Conservation (phyloP, 1,284 basidiomycete genomes). For the Hymenochaete sp. region DNA sequence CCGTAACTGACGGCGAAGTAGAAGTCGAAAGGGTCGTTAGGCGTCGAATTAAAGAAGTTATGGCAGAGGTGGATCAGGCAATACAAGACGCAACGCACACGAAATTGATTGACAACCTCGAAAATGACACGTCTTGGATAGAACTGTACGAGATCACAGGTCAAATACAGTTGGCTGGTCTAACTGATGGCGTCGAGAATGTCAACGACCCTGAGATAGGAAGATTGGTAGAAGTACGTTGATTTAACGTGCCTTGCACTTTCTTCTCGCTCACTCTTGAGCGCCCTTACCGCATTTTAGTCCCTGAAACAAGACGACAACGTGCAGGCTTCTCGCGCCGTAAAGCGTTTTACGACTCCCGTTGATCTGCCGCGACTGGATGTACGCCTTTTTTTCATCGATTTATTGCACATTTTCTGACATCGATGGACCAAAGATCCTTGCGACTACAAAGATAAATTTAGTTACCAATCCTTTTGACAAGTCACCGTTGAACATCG, state of each 20-base stretch:
- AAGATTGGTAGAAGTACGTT: too few relatives aligned
- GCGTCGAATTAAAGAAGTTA: slow-evolving; percentile 35
- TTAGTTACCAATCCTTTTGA: slow-evolving; percentile 34
- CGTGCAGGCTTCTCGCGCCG: slow-evolving; percentile 22
- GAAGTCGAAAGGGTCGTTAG: slow-evolving; percentile 58
- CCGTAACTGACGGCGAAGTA: slow-evolving; percentile 22
- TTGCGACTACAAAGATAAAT: slow-evolving; percentile 56
- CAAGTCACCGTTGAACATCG: slow-evolving; percentile 18
- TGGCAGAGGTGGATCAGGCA: slow-evolving; percentile 26
- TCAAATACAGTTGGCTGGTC: slow-evolving; percentile 48
- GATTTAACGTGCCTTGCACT: too few relatives aligned
- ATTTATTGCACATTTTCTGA: not conserved
- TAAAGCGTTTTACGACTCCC: slow-evolving; percentile 58
- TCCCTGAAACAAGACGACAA: not conserved
- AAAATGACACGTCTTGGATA: slow-evolving; percentile 56
- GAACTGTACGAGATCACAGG: slow-evolving; percentile 59
- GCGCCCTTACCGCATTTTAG: too few relatives aligned
- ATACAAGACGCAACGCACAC: slow-evolving; percentile 37
- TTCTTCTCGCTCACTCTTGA: too few relatives aligned
- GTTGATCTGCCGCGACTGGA: slow-evolving; percentile 77
- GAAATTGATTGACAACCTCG: slow-evolving; percentile 49
- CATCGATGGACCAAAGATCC: slow-evolving; percentile 41
- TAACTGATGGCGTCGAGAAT: slow-evolving; percentile 24
- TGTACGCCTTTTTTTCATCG: slow-evolving; percentile 35
- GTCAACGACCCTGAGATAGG: too few relatives aligned